Evolutionary conservation across 2,329 filamentous ascomycete genomes (phyloP), one percentile per base, ranked within the genome.

Genomic region (Coniochaeta hoffmannii): DNA sequence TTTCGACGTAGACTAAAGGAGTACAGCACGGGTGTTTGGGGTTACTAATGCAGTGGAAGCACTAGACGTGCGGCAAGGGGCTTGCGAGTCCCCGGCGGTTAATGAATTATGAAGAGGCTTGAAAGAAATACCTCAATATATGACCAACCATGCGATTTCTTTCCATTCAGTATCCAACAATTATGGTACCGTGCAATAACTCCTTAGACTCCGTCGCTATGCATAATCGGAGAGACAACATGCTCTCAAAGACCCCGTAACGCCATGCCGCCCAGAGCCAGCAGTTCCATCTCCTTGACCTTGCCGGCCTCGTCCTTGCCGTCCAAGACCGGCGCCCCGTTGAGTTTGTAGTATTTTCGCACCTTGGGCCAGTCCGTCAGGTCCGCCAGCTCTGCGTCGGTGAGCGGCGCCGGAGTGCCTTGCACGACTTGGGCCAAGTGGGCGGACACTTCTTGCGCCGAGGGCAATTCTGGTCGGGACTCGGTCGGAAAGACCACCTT

Each of bases 341-440:
- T 88, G 30, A 97, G 72, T 69, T 96, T 96, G 72, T 97, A 97
- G 59, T 89, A 85, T 72, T 96, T 97, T 65, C 82, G 83, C 31
- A 97, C 81, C 65, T 85, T 87, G 22, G 75, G 68, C 63, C 87
- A 68, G 66, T 96, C 89, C 1, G 85, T 81, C 26, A 82, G 72
- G 0, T 69, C 65, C 0, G 71, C 68, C 19, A 96, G 70, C n/a
- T 75, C 76, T 4, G 79, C 79, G 63, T 96, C 87, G 1, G 81
- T 79, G 56, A 90, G 83, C 0, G 77, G 66, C 0, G 80, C 67
- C 1, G 77, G 69, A 0, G 73, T 76, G 11, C 89, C 91, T 60
- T 89, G 65, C 22, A 96, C 76, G 32, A 80, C 71, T 19, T 76
- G 63, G 8, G 66, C 64, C 4, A 96, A 76, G 66, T 95, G 90